Base-by-base conservation (phyloP, 352 stramenopile genomes). In the Pythium phragmiticola region DNA sequence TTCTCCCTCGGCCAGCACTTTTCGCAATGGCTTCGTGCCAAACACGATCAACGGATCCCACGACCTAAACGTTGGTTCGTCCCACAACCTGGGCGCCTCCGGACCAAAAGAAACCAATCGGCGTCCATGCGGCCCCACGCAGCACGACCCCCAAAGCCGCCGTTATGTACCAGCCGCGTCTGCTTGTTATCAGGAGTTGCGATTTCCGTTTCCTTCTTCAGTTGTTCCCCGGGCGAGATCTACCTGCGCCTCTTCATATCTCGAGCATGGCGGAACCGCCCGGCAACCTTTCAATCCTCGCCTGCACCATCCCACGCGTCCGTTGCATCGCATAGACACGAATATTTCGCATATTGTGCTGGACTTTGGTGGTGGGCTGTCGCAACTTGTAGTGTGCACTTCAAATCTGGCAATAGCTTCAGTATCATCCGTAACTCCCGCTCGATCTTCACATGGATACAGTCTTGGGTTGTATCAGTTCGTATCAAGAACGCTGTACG, bases 1-100 rank as follows among this genome's bases (percentile, higher is more conserved):
- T n/a, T 13, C 7, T 49, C 39, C 30, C 21, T 9, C 26, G 26
- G 19, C 14, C 23, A 5, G 60, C 42, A 47, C 39, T 54, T 66
- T 66, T 21, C n/a, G 19, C 60, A 60, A 66, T 65, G 59, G 37
- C 49, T 65, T 33, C 28, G 7, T 16, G 19, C 39, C 13, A 17
- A 7, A 19, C 39, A 17, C 13, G 13, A 17, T 34, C 21, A 21
- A 34, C 36, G 8, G 36, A 51, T 51, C 6, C 26, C 9, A 28
- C 33, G 30, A 56, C 47, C 14, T 17, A 4, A 41, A 7, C 8
- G 17, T 45, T 56, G 49, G 7, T 45, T 21, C 7, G 30, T 56
- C 33, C 33, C 17, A 46, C 1, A 1, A n/a, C 13, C 39, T 46
- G 39, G 13, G 26, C 26, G 26, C 26, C 26, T 30, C 3, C 26